Evolutionary conservation across 345 rosid genomes (phyloP), one percentile per base, ranked within the genome.

Genomic region (Populus alba): DNA sequence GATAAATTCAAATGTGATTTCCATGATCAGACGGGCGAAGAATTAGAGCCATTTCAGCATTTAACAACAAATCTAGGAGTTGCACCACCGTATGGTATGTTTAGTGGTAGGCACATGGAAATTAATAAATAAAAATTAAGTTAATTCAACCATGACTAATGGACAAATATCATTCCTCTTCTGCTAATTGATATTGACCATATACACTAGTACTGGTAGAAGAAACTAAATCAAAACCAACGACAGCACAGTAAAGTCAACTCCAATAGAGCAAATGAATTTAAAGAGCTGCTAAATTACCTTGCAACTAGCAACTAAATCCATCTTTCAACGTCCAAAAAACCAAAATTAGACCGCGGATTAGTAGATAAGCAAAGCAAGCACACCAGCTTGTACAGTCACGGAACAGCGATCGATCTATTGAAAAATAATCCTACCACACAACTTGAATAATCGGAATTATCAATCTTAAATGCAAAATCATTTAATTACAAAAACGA

Each of bases 281-380:
- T 39, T 7, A 37, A 27, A 41, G 18, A 47, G 33, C 25, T 27
- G n/a, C 17, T 16, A 27, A 63, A 70, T 65, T 90, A 95, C 97
- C 98, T 91, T 90, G 89, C 98, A 95, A 78, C 82, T 82, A 75
- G 85, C 78, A 27, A 85, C 91, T 89, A 90, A 89, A 88, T 95
- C 99, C 99, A 95, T 95, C 72, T 83, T 83, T 71, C 38, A 33
- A 38, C 65, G 37, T 22, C 68, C 57, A 71, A 70, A 80, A 79
- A 77, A 75, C 25, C 2, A 62, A 79, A 76, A 79, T 81, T 53
- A 53, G 8, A 20, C 45, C 51, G 67, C 13, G 74, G 85, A 75
- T 72, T 78, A 67, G 73, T 29, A 74, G 61, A 75, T 72, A 78
- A 72, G 79, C 68, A 78, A 79, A 59, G 66, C 62, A 53, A 55